Evolutionary conservation across 805 yeast species (phyloP).

Genomic region (Helenozyma rhizophorensis): DNA sequence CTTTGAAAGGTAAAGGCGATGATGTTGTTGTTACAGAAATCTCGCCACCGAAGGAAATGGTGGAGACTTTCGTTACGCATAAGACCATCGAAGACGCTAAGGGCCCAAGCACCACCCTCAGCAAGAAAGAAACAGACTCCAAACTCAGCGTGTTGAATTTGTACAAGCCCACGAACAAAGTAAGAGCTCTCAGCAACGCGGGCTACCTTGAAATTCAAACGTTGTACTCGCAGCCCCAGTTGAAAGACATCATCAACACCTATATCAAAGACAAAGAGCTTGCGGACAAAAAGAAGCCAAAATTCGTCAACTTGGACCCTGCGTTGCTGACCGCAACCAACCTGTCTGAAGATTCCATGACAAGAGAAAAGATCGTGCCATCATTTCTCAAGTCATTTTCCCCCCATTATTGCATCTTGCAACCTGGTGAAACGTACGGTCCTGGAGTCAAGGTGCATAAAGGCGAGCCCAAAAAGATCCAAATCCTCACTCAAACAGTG

Average conservation of each 20-base stretch:
- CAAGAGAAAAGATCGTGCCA: constrained; percentile 43
- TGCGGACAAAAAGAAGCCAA: constrained; percentile 49
- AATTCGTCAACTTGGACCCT: constrained; percentile 52
- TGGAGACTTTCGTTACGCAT: constrained; percentile 65
- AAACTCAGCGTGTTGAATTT: constrained; percentile 32
- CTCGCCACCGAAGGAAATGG: constrained; percentile 21
- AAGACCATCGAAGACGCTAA: constrained; percentile 28
- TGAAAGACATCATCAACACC: constrained; percentile 47
- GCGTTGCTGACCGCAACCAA: constrained; percentile 42
- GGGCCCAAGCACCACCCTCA: constrained; percentile 18
- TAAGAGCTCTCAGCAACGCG: constrained; percentile 44
- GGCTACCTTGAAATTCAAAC: constrained; percentile 31
- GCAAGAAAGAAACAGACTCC: constrained; percentile 21
- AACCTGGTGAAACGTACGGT: constrained; percentile 35
- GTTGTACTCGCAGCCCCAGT: constrained; percentile 50
- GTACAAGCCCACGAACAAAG: constrained; percentile 54
- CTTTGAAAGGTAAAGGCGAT: constrained; percentile 80
- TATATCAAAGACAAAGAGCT: constrained; percentile 56
- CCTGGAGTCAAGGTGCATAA: constrained; percentile 22
- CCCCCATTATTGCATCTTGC: constrained; percentile 46
- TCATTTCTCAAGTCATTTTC: constrained; percentile 45
- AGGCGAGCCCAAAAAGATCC: constrained; percentile 67
- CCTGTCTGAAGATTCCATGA: constrained; percentile 19
- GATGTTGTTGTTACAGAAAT: constrained; percentile 50
- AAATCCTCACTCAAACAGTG: constrained; percentile 66